Conservation (phyloP, 2,329 filamentous ascomycete genomes). For the Colletotrichum acutatum region DNA sequence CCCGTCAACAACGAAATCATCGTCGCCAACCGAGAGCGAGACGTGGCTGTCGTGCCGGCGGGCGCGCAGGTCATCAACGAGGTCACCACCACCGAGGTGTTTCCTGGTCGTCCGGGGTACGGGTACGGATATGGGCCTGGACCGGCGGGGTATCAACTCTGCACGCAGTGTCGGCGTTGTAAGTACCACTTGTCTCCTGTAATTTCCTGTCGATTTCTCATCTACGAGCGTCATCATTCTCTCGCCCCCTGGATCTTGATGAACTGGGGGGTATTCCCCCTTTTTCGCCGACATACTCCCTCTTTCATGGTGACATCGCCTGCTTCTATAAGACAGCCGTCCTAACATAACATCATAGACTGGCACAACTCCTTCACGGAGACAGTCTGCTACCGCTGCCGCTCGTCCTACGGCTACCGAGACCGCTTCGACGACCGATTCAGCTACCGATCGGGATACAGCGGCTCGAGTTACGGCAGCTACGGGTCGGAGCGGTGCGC, state of each 20-base stretch:
- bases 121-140: not conserved
- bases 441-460: slow-evolving; percentile 1
- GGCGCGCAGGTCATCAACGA: not conserved
- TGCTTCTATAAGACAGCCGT: not conserved
- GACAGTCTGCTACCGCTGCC: slow-evolving; percentile 5
- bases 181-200: not conserved
- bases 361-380: slow-evolving; percentile 4
- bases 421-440: not conserved
- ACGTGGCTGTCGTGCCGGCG: not conserved
- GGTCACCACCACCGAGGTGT: not conserved
- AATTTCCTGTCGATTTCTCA: not conserved
- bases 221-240: not conserved
- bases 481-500: not conserved
- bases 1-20: not conserved
- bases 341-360: not conserved
- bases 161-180: slow-evolving; percentile 4
- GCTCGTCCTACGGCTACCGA: not conserved
- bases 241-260: not conserved
- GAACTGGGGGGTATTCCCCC: no score
- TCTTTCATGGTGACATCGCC: not conserved
- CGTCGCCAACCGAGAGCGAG: not conserved
- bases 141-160: slow-evolving; percentile 5
- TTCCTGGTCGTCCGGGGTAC: not conserved
- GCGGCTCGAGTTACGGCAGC: not conserved
- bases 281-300: not conserved